Conservation (phyloP, 2,329 filamentous ascomycete species). For the Fusarium keratoplasticum region DNA sequence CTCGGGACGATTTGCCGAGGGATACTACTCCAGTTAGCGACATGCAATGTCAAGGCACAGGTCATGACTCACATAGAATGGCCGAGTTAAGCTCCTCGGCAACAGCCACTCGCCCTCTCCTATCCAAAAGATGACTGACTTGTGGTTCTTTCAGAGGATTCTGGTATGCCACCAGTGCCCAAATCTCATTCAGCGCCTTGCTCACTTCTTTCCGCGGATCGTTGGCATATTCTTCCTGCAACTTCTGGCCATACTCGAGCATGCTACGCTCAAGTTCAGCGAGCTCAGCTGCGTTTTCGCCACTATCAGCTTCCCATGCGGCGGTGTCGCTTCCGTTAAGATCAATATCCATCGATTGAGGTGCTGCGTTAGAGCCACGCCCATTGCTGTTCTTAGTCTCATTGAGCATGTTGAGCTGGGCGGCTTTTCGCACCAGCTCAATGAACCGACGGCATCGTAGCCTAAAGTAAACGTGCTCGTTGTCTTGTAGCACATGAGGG, state of each 20-base stretch:
- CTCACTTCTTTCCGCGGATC: constrained; percentile 77
- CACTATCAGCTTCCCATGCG: constrained; percentile 62
- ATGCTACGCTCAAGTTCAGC: constrained; percentile 73
- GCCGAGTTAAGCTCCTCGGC: constrained; percentile 95
- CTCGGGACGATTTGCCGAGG: constrained; percentile 87
- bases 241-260: constrained; percentile 81
- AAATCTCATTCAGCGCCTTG: constrained; percentile 84
- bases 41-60: neutral
- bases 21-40: constrained; percentile 70
- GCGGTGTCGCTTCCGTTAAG: constrained; percentile 58
- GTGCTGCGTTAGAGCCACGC: constrained; percentile 53
- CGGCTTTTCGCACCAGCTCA: constrained; percentile 86
- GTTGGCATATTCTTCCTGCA: constrained; percentile 81
- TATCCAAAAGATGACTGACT: constrained; percentile 82
- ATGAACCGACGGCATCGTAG: constrained; percentile 92
- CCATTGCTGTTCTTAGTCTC: constrained; percentile 58
- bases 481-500: constrained; percentile 80
- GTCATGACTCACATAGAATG: constrained; percentile 77
- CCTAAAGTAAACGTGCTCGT: constrained; percentile 88
- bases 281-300: constrained; percentile 48
- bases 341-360: constrained; percentile 68
- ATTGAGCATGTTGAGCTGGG: constrained; percentile 68
- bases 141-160: constrained; percentile 81
- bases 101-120: constrained; percentile 78
- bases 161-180: constrained; percentile 86